These are phyloP conservation scores for Passalora sequoiae DNA, from an alignment of 2,329 filamentous ascomycete species.

Conservation along the genomic window DNA sequence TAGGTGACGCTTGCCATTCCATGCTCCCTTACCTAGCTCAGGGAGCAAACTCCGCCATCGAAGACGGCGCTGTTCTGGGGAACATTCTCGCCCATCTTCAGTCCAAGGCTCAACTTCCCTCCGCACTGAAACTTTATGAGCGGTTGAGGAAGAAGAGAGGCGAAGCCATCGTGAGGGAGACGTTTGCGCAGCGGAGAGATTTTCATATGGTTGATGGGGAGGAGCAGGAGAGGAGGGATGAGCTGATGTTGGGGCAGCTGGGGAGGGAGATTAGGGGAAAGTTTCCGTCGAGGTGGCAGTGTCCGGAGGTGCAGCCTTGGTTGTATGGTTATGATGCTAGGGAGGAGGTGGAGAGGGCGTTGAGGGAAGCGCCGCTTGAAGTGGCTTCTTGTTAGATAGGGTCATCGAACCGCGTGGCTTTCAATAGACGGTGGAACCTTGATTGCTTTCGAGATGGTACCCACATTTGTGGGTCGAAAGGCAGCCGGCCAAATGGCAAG, in stretches of 20 bases:
- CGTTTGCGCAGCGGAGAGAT: slow-evolving; percentile 48
- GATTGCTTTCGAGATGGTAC: no score
- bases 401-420: no score
- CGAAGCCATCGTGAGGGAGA: slow-evolving; percentile 56
- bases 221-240: slow-evolving; percentile 55
- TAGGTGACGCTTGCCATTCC: slow-evolving; percentile 57
- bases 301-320: slow-evolving; percentile 59
- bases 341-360: slow-evolving; percentile 42
- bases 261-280: slow-evolving; percentile 48
- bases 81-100: slow-evolving; percentile 50
- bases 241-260: slow-evolving; percentile 53
- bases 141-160: slow-evolving; percentile 45
- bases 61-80: slow-evolving; percentile 63
- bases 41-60: slow-evolving; percentile 60
- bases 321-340: slow-evolving; percentile 61
- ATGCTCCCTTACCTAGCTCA: slow-evolving; percentile 47
- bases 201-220: slow-evolving; percentile 47
- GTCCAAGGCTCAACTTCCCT: slow-evolving; percentile 37
- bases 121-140: slow-evolving; percentile 43
- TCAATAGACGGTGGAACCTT: no score
- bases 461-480: no score
- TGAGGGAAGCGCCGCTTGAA: slow-evolving; percentile 21
- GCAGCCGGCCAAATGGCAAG: no score
- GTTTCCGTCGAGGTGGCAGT: slow-evolving; percentile 61
- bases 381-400: neutral